A percentile compares a stretch with the other conserved stretches of the same genome.
Conservation (phyloP, 441 rosid species). For the Melastoma candidum region DNA sequence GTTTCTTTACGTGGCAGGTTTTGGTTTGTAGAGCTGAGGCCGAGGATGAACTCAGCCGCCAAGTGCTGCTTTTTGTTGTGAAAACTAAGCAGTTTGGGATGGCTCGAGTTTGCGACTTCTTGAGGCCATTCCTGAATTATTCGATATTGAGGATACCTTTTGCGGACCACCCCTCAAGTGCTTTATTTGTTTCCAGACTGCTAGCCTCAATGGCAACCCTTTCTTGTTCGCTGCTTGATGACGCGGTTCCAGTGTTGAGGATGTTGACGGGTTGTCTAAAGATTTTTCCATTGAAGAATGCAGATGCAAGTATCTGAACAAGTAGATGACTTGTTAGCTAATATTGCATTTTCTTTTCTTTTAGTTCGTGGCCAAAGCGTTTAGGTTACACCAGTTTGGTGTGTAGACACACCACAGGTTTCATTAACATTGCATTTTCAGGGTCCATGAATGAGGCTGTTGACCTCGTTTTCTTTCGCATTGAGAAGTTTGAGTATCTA, state of each 20-base stretch:
- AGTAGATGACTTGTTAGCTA: background rate
- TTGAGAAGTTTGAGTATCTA: slow-evolving; percentile 3
- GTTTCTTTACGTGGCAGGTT: slow-evolving; percentile 37
- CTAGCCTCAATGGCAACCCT: slow-evolving; percentile 66
- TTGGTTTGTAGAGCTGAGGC: slow-evolving; percentile 54
- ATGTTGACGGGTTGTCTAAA: slow-evolving; percentile 48
- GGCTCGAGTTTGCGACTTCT: slow-evolving; percentile 60
- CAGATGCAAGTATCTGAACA: slow-evolving; percentile 37
- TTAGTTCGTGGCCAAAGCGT: background rate
- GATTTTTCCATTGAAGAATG: slow-evolving; percentile 34
- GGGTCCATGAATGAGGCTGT: too few relatives aligned
- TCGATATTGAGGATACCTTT: slow-evolving; percentile 41
- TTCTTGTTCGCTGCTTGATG: slow-evolving; percentile 58
- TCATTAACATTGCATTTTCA: too few relatives aligned
- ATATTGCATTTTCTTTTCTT: slow-evolving; percentile 6
- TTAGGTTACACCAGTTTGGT: too few relatives aligned
- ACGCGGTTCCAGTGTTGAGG: slow-evolving; percentile 53
- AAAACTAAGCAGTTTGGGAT: slow-evolving; percentile 40
- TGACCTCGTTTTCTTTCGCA: background rate
- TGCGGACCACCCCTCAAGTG: slow-evolving; percentile 26
- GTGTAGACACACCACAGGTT: too few relatives aligned
- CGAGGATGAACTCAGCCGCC: slow-evolving; percentile 55
- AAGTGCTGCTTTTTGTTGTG: slow-evolving; percentile 56
- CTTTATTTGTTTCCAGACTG: slow-evolving; percentile 49
- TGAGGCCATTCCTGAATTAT: slow-evolving; percentile 61